Evolutionary conservation across 495 filamentous ascomycete genomes (phyloP).

Genomic region (Cercophora samala): DNA sequence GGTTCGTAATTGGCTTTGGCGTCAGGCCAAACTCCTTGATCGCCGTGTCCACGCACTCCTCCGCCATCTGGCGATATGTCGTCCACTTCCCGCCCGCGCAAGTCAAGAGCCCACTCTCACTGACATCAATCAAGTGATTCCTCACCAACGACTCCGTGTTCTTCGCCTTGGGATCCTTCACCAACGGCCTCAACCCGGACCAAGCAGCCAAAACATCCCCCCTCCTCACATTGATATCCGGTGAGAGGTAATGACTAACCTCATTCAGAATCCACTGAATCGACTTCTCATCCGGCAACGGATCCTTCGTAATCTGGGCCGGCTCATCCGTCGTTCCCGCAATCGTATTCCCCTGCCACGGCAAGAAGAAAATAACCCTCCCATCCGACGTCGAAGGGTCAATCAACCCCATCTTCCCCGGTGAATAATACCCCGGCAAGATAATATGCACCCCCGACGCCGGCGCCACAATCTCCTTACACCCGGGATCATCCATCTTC

Average conservation of each 20-base stretch:
- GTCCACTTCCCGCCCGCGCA: slow-evolving; percentile 99
- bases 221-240: slow-evolving; percentile 89
- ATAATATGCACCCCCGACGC: slow-evolving; percentile 94
- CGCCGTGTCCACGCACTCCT: slow-evolving; percentile 92
- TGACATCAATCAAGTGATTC: slow-evolving; percentile 89
- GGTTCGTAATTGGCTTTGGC: slow-evolving; percentile 53
- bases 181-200: slow-evolving; percentile 90
- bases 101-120: slow-evolving; percentile 80
- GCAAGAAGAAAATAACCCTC: slow-evolving; percentile 97
- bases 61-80: slow-evolving; percentile 97
- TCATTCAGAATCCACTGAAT: slow-evolving; percentile 97
- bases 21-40: slow-evolving; percentile 72
- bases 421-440: slow-evolving; percentile 92
- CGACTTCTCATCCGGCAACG: slow-evolving; percentile 84
- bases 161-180: slow-evolving; percentile 88
- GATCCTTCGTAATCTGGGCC: slow-evolving; percentile 74
- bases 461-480: slow-evolving; percentile 86
- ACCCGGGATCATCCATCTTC: slow-evolving; percentile 74
- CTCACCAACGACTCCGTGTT: slow-evolving; percentile 94
- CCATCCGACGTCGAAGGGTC: slow-evolving; percentile 94
- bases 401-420: slow-evolving; percentile 93
- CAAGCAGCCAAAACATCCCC: slow-evolving; percentile 95
- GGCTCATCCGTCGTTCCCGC: slow-evolving; percentile 94
- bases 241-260: slow-evolving; percentile 82
- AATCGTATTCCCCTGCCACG: slow-evolving; percentile 99